A percentile compares a stretch with the other conserved stretches of the same genome.
These are phyloP conservation scores for Taxawa tesnikishii DNA, from an alignment of 2,329 filamentous ascomycete genomes.

Conservation along the genomic window DNA sequence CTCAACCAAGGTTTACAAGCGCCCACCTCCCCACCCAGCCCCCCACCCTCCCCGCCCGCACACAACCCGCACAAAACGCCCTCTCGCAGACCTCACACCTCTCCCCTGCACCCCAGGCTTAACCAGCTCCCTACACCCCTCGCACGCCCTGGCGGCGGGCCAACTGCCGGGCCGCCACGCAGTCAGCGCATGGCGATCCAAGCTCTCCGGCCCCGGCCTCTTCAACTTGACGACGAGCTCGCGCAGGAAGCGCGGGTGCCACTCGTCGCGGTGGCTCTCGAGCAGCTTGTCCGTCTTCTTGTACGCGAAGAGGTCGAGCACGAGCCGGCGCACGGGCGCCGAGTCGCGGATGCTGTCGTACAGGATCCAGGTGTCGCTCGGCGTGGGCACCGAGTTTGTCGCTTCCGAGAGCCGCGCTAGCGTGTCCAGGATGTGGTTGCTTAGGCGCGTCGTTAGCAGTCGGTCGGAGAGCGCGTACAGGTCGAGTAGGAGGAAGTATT, in stretches of 20 bases:
- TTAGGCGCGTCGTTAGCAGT: constrained; percentile 31
- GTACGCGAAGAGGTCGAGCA: constrained; percentile 39
- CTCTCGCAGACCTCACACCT: constrained; percentile 28
- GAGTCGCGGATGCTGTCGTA: constrained; percentile 30
- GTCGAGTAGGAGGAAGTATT: constrained; percentile 38
- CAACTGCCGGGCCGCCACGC: constrained; percentile 26
- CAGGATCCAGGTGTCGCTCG: constrained; percentile 34
- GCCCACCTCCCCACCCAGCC: constrained; percentile 18
- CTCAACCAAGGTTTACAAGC: constrained; percentile 25
- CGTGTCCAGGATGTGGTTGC: constrained; percentile 31
- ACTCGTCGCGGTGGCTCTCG: constrained; percentile 31
- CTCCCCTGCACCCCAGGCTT: constrained; percentile 23
- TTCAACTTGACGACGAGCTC: constrained; percentile 35
- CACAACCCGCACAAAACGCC: constrained; percentile 28
- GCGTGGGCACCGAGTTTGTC: constrained; percentile 38
- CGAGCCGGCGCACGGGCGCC: constrained; percentile 25
- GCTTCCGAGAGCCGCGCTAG: constrained; percentile 32
- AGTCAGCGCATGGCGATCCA: constrained; percentile 27
- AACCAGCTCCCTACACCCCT: constrained; percentile 25
- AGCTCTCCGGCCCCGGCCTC: constrained; percentile 27
- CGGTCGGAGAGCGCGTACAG: constrained; percentile 34
- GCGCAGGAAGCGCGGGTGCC: constrained; percentile 35
- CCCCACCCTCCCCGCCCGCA: constrained; percentile 14
- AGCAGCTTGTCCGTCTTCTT: constrained; percentile 39
- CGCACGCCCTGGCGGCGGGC: constrained; percentile 21